Percentiles rank a stretch among this genome's conserved stretches.
Conservation (phyloP, 1,139 yeast genomes). For the Zygoascus meyerae region DNA sequence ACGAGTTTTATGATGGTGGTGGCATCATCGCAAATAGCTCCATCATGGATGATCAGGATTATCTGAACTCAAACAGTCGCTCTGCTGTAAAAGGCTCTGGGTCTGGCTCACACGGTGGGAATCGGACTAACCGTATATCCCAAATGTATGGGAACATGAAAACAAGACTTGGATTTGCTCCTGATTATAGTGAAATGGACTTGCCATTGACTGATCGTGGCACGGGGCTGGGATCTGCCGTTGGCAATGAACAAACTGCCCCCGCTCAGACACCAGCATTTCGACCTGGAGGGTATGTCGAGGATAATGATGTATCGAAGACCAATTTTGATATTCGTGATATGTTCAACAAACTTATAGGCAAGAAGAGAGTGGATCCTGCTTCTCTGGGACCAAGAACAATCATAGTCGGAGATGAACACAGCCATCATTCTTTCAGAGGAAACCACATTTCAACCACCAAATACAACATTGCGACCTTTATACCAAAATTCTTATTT, state of each 20-base stretch:
- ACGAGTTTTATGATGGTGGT: slow-evolving; percentile 5
- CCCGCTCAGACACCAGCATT: slow-evolving; percentile 5
- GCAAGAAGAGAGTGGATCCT: slow-evolving; percentile 34
- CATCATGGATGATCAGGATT: slow-evolving; percentile 13
- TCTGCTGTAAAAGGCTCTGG: neutral
- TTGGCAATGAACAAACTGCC: slow-evolving; percentile 15
- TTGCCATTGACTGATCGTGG: slow-evolving; percentile 29
- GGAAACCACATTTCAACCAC: slow-evolving; percentile 93
- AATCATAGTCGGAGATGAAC: slow-evolving; percentile 57
- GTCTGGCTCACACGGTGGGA: neutral
- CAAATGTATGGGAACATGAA: slow-evolving; percentile 28
- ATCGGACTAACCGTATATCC: slow-evolving; percentile 20
- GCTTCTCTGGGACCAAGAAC: slow-evolving; percentile 54
- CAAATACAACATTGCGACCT: slow-evolving; percentile 91
- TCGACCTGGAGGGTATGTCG: slow-evolving; percentile 15
- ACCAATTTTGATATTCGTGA: slow-evolving; percentile 55
- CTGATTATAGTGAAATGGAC: slow-evolving; percentile 33
- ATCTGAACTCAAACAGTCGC: slow-evolving; percentile 3
- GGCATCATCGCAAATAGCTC: slow-evolving; percentile 9
- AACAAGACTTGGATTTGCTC: slow-evolving; percentile 28
- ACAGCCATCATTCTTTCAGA: slow-evolving; percentile 44
- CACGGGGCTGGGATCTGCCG: slow-evolving; percentile 12
- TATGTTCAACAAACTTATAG: slow-evolving; percentile 44
- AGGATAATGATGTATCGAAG: slow-evolving; percentile 17
- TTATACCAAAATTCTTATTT: slow-evolving; percentile 86